A percentile compares a stretch with the other conserved stretches of the same genome.
Conservation (phyloP, 805 yeast species). For the Metschnikowia santaceciliae region DNA sequence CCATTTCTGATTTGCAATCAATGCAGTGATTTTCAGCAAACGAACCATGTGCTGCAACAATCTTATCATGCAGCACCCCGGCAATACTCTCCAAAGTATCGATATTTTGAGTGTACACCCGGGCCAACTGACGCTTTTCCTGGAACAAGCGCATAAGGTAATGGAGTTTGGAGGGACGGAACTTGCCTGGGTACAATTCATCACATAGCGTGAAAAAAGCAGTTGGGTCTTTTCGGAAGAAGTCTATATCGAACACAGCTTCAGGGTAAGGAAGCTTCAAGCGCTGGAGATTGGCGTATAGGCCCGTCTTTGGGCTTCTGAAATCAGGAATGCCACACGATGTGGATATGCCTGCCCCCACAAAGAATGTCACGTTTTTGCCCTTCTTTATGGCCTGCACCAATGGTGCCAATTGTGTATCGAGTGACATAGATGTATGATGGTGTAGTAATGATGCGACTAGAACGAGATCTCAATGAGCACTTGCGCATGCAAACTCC, state of each 20-base stretch:
- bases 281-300: constrained; percentile 73
- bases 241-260: constrained; percentile 91
- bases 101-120: constrained; percentile 90
- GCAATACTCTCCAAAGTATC: constrained; percentile 88
- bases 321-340: constrained; percentile 95
- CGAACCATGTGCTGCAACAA: constrained; percentile 94
- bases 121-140: constrained; percentile 53
- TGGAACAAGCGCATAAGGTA: constrained; percentile 63
- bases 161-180: constrained; percentile 80
- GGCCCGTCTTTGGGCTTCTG: constrained; percentile 84
- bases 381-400: constrained; percentile 28
- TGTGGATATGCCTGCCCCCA: constrained; percentile 95
- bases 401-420: constrained; percentile 23
- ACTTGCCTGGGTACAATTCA: constrained; percentile 86
- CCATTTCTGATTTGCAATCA: constrained; percentile 58
- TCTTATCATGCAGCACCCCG: constrained; percentile 58
- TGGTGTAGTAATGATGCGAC: not conserved
- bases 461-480: not conserved
- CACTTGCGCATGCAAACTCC: constrained; percentile 5
- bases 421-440: constrained; percentile 7
- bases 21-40: constrained; percentile 84
- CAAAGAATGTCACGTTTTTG: constrained; percentile 54
- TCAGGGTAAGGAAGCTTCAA: constrained; percentile 86
- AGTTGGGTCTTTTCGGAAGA: constrained; percentile 66
- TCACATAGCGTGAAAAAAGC: constrained; percentile 83